These are phyloP conservation scores for Chrysoporthe cubensis DNA, from an alignment of 2,329 filamentous ascomycete genomes.

Conservation along the genomic window DNA sequence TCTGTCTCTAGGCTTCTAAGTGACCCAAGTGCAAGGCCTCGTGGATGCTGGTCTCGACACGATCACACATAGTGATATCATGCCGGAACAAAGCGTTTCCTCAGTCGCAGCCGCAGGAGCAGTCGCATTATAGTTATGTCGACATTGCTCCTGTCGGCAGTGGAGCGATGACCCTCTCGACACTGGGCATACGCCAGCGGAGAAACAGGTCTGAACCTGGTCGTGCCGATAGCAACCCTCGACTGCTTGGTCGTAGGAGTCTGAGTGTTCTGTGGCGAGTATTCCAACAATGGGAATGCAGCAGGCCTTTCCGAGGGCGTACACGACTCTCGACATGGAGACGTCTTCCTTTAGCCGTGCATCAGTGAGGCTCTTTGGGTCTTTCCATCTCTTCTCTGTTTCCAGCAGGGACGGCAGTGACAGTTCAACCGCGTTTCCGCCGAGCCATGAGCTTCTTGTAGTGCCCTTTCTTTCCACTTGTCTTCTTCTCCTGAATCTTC, in stretches of 20 bases:
- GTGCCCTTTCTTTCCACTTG: constrained; percentile 84
- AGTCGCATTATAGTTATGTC: neutral
- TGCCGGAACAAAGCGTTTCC: neutral
- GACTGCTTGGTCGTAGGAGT: neutral
- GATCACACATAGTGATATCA: neutral
- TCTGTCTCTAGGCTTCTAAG: neutral
- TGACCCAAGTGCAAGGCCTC: neutral
- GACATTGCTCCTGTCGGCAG: neutral
- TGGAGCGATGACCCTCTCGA: neutral
- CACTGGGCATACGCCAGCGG: neutral
- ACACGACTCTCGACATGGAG: neutral
- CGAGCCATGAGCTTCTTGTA: constrained; percentile 77
- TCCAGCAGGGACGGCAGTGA: neutral
- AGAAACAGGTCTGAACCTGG: neutral
- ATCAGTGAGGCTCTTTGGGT: neutral
- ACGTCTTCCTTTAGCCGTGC: neutral
- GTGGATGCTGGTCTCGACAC: neutral
- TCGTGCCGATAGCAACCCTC: neutral
- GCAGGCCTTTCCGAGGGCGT: neutral
- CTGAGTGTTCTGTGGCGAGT: neutral
- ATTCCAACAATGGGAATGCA: neutral
- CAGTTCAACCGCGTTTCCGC: constrained; percentile 34
- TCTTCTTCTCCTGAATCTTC: constrained; percentile 80
- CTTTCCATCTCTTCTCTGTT: neutral
- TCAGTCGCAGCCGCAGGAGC: neutral